Evolutionary conservation across 2,329 filamentous ascomycete species (phyloP).

Genomic region (Monilinia fructicola): DNA sequence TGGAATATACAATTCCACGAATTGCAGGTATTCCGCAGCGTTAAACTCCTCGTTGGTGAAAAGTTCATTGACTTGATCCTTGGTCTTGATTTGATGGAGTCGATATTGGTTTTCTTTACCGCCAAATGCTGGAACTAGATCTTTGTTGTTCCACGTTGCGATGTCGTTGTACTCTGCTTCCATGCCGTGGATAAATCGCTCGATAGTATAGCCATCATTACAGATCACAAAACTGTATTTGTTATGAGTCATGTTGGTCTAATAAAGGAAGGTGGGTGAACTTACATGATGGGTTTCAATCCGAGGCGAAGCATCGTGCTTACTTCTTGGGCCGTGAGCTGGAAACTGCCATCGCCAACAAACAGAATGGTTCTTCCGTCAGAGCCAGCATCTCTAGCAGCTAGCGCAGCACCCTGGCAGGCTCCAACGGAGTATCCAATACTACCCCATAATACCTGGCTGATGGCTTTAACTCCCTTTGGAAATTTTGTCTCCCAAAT

Average conservation of each 20-base stretch:
- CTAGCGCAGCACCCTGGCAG: constrained; percentile 69
- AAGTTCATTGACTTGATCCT: constrained; percentile 64
- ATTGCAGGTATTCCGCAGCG: constrained; percentile 55
- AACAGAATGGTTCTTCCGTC: constrained; percentile 74
- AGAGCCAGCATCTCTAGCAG: constrained; percentile 61
- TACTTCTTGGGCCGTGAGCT: constrained; percentile 80
- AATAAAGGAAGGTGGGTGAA: constrained; percentile 23
- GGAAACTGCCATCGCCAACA: constrained; percentile 85
- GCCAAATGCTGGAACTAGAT: constrained; percentile 67
- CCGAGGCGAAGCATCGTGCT: constrained; percentile 78
- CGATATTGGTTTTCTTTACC: constrained; percentile 55
- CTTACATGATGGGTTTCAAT: constrained; percentile 74
- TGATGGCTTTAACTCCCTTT: constrained; percentile 72
- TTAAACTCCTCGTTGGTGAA: constrained; percentile 65
- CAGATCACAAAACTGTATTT: constrained; percentile 69
- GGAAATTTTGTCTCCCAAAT: constrained; percentile 86
- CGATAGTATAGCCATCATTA: constrained; percentile 88
- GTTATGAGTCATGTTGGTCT: neutral
- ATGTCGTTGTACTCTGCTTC: constrained; percentile 80
- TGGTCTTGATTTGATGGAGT: constrained; percentile 68
- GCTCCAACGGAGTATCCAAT: constrained; percentile 66
- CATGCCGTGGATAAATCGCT: constrained; percentile 84
- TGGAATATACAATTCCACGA: constrained; percentile 81
- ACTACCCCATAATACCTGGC: constrained; percentile 71
- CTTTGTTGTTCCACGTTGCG: constrained; percentile 69